Base-by-base conservation (phyloP, 495 filamentous ascomycete genomes). In the Penicillium macrosclerotiorum region DNA sequence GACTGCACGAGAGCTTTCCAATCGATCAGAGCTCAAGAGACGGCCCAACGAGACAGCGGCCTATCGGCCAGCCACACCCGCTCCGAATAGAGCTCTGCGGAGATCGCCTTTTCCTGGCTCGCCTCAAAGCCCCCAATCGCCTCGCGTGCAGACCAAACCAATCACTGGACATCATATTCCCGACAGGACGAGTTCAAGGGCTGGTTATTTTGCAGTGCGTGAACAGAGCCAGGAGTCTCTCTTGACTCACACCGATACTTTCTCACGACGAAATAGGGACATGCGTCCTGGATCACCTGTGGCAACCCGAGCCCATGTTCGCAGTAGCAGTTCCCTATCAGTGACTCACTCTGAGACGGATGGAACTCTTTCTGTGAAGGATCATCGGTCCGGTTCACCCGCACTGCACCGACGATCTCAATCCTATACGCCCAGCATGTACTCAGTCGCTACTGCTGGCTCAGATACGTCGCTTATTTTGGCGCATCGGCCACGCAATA, bases 391-490 rank as follows among this genome's bases (percentile, higher is more conserved):
- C 5, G 35, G 51, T 22, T 69, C 70, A 3, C 60, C 68, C 3
- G 42, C 54, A 46, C 49, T 59, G 25, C 65, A 69, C 31, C 44
- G 33, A 47, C 54, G 57, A 40, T 62, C 63, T 4, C 57, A 64
- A 14, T 70, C 69, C 18, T 68, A 64, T 34, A 56, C 71, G 1
- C 78, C 84, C 4, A 89, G 85, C 47, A 80, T 90, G 49, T 89
- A 88, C 54, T 89, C 85, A 0, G 61, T 89, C 0, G 74, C 75
- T 17, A 81, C 81, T 7, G 79, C 77, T 13, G 80, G 81, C 17
- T 88, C 85, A 0, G 75, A 81, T 31, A 77, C 75, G 0, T 88
- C 86, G 0, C 71, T 90, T 9, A 60, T 83, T 2, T 68, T 88
- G 18, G 78, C 81, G 12, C 72, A 76, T 26, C 66, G 72, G 36